A percentile compares a stretch with the other conserved stretches of the same genome.
Conservation (phyloP, 2,329 filamentous ascomycete genomes). For the Arthrobotrys musiformis region DNA sequence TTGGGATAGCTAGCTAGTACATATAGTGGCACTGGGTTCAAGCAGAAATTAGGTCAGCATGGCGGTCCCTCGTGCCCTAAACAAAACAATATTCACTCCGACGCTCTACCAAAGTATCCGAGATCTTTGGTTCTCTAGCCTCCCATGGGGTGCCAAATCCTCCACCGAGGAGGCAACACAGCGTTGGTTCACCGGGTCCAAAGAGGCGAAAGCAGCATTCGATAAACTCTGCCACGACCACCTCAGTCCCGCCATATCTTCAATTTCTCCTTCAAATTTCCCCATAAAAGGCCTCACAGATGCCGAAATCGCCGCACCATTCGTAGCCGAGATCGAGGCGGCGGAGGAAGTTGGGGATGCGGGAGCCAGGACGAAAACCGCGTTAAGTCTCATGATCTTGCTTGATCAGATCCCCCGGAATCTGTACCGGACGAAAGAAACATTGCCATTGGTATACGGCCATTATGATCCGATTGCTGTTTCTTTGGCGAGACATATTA, state of each 20-base stretch:
- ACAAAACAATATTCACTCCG: conserved; percentile 35
- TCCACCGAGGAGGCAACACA: conserved; percentile 33
- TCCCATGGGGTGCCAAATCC: conserved; percentile 39
- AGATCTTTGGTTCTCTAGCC: conserved; percentile 37
- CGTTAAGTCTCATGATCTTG: conserved; percentile 68
- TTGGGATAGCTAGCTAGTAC: background rate
- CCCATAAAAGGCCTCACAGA: conserved; percentile 37
- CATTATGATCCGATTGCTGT: conserved; percentile 69
- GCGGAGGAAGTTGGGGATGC: conserved; percentile 15
- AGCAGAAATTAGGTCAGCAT: background rate
- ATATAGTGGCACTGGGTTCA: background rate
- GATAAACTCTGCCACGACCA: conserved; percentile 37
- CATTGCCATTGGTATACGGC: conserved; percentile 65
- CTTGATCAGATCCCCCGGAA: conserved; percentile 74
- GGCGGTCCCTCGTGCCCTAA: conserved; percentile 11
- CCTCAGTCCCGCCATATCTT: conserved; percentile 17
- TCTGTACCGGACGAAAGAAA: conserved; percentile 68
- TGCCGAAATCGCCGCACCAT: conserved; percentile 39
- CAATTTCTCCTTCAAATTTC: conserved; percentile 37
- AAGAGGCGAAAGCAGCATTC: conserved; percentile 34
- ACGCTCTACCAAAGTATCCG: conserved; percentile 38
- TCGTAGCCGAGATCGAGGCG: conserved; percentile 38
- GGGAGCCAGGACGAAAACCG: conserved; percentile 39
- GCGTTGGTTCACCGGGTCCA: conserved; percentile 39
- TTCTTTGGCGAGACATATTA: conserved; percentile 55